Evolutionary conservation across 2,329 filamentous ascomycete species (phyloP).

Genomic region (Meredithiella fracta): DNA sequence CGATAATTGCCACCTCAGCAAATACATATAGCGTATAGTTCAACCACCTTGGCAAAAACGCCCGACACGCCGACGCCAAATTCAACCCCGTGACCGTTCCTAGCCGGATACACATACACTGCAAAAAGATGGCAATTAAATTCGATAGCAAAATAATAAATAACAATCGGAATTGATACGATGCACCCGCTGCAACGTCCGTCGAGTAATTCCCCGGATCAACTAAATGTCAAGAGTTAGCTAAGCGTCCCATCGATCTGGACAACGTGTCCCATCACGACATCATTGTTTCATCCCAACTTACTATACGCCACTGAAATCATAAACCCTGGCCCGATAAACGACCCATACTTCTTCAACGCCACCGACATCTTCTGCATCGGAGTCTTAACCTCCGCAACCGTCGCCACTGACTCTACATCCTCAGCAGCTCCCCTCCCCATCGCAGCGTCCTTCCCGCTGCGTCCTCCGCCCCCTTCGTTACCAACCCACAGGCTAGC

Average conservation of each 20-base stretch:
- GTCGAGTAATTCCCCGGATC: constrained; percentile 55
- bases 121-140: constrained; percentile 53
- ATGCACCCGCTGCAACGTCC: constrained; percentile 50
- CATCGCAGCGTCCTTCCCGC: constrained; percentile 11
- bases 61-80: constrained; percentile 48
- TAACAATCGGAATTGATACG: constrained; percentile 47
- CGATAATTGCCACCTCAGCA: constrained; percentile 51
- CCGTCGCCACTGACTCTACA: neutral
- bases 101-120: constrained; percentile 51
- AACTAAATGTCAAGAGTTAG: constrained; percentile 21
- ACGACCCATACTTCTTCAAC: constrained; percentile 7
- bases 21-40: constrained; percentile 45
- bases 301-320: constrained; percentile 41
- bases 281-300: constrained; percentile 15
- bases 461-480: constrained; percentile 1
- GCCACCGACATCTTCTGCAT: constrained; percentile 4
- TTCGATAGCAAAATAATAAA: constrained; percentile 56
- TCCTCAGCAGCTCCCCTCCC: neutral
- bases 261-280: neutral
- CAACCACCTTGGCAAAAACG: constrained; percentile 48
- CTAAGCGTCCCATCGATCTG: too few species aligned
- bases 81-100: constrained; percentile 53
- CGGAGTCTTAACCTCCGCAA: neutral
- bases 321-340: constrained; percentile 54
- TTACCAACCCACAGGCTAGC: neutral